Conservation (phyloP, 441 rosid species). For the Mallotus repandus region DNA sequence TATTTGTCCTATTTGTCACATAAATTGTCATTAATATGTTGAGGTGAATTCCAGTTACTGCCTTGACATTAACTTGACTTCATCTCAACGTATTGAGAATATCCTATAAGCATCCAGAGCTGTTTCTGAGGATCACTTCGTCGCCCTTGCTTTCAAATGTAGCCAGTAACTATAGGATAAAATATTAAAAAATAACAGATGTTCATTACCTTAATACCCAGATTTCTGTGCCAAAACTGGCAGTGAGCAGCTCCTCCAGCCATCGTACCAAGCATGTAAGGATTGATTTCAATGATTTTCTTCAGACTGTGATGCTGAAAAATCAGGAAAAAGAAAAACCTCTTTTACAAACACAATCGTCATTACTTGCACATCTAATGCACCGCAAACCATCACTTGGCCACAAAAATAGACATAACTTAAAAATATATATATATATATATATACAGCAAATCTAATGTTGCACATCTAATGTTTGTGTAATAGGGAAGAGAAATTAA, state of each 20-base stretch:
- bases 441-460: too few species aligned
- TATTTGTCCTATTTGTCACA: too few species aligned
- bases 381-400: too few species aligned
- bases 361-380: too few species aligned
- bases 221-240: constrained; percentile 99
- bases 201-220: constrained; percentile 80
- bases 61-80: not conserved
- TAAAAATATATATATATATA: too few species aligned
- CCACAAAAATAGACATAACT: too few species aligned
- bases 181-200: not conserved
- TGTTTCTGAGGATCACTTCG: too few species aligned
- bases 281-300: constrained; percentile 98
- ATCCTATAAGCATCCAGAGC: too few species aligned
- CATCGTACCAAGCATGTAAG: constrained; percentile 99
- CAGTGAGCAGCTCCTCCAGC: constrained; percentile 99
- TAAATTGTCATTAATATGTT: not conserved
- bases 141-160: not conserved
- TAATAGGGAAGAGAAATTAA: too few species aligned
- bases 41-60: not conserved
- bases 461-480: too few species aligned
- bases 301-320: constrained; percentile 95
- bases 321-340: not conserved
- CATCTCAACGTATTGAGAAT: not conserved
- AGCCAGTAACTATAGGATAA: not conserved
- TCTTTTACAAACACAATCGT: not conserved